Evolutionary conservation across 108 stramenopile species (phyloP).

Genomic region (Nannochloropsis salina): DNA sequence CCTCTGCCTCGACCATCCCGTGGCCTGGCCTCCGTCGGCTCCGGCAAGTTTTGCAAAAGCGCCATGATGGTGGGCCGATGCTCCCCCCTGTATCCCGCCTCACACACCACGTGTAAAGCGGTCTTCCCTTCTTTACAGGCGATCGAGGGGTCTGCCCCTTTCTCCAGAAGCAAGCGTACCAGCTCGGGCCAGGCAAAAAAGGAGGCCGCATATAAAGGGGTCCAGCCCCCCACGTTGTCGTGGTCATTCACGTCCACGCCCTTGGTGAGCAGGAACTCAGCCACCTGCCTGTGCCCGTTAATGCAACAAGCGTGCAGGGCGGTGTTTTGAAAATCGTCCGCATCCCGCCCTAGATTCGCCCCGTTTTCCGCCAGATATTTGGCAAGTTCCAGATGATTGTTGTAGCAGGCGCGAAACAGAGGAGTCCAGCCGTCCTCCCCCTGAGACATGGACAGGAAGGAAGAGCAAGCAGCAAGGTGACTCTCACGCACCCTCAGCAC

Average conservation of each 20-base stretch:
- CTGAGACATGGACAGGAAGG: background rate
- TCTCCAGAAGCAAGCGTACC: background rate
- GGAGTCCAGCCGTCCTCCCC: conserved; percentile 6
- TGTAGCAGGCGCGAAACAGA: background rate
- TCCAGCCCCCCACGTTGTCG: conserved; percentile 10
- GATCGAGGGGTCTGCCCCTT: background rate
- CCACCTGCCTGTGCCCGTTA: conserved; percentile 6
- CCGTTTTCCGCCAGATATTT: background rate
- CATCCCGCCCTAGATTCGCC: background rate
- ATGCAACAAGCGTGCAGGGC: conserved; percentile 4
- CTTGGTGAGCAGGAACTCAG: background rate
- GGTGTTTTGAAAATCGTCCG: conserved; percentile 12
- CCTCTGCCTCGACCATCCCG: background rate
- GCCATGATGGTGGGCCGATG: background rate
- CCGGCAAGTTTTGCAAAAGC: background rate
- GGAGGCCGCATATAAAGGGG: background rate
- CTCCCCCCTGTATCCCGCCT: background rate
- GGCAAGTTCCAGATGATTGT: background rate
- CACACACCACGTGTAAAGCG: background rate
- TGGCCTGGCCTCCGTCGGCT: background rate
- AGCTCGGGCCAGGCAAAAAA: background rate
- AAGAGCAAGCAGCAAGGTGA: background rate
- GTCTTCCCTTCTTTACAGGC: conserved; percentile 14
- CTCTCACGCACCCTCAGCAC: too few relatives aligned
- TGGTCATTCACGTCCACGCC: background rate